These are phyloP conservation scores for Fraxinus latifolia DNA, from an alignment of 305 asterid species.

Conservation along the genomic window DNA sequence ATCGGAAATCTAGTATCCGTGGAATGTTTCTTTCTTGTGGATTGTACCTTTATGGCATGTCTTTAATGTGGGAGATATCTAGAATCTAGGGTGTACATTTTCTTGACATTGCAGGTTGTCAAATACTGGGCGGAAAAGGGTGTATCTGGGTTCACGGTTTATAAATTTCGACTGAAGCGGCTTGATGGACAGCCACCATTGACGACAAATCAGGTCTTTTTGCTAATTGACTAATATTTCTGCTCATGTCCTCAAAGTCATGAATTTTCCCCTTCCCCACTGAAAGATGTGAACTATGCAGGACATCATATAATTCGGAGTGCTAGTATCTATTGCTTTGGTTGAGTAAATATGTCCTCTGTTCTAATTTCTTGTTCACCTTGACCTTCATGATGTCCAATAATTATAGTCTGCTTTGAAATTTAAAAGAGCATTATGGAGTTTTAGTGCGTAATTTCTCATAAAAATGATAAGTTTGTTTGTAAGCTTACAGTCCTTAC, in stretches of 20 bases:
- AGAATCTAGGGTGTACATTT: background rate
- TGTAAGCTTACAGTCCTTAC: background rate
- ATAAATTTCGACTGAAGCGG: slow-evolving; percentile 62
- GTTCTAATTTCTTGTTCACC: background rate
- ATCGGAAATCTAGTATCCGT: background rate
- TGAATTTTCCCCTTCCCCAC: background rate
- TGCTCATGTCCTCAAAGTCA: background rate
- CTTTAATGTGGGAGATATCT: background rate
- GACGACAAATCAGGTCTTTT: slow-evolving; percentile 67
- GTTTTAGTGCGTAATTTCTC: background rate
- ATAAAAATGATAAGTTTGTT: background rate
- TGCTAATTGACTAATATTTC: background rate
- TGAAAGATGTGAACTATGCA: background rate
- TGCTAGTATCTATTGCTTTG: background rate
- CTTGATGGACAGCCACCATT: slow-evolving; percentile 73
- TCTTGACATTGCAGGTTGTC: slow-evolving; percentile 49
- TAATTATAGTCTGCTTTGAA: background rate
- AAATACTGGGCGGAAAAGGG: slow-evolving; percentile 82
- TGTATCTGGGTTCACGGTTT: slow-evolving; percentile 75
- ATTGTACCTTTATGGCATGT: background rate
- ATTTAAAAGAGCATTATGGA: background rate
- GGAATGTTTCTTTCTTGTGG: background rate
- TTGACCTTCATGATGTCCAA: background rate
- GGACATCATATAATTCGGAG: background rate
- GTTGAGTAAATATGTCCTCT: background rate